Conservation (phyloP, 139 green algal species). For the Closterium sp. region DNA sequence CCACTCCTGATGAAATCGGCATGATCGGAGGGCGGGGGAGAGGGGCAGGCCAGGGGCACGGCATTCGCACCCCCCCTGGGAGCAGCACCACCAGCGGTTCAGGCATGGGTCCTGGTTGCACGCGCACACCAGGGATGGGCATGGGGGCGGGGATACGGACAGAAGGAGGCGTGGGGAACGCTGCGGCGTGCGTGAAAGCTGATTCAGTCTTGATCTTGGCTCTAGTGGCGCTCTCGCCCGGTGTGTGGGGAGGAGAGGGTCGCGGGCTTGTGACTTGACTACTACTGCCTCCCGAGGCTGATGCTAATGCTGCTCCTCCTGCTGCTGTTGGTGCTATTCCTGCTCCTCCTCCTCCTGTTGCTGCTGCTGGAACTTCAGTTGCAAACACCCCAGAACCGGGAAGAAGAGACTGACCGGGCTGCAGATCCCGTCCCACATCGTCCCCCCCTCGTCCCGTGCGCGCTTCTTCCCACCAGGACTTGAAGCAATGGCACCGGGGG, state of each 20-base stretch:
- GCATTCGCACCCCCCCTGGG: not conserved
- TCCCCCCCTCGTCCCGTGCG: not conserved
- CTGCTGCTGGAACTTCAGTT: not conserved
- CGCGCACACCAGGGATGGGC: not conserved
- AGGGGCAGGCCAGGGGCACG: not conserved
- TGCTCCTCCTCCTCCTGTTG: not conserved
- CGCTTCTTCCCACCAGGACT: not conserved
- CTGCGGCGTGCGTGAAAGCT: not conserved
- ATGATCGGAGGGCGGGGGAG: not conserved
- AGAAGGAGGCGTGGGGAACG: not conserved
- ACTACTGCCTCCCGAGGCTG: not conserved
- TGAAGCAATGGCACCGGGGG: not conserved
- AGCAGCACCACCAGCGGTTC: not conserved
- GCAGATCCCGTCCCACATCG: not conserved
- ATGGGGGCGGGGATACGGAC: not conserved
- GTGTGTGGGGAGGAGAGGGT: not conserved
- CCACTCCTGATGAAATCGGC: not conserved
- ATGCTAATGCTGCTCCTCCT: not conserved
- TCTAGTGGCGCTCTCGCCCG: not conserved
- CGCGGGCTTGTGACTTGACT: not conserved
- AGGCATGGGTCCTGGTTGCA: not conserved
- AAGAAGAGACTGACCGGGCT: not conserved
- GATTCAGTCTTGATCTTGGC: not conserved
- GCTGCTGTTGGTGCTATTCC: not conserved
- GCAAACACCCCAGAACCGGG: not conserved